These are phyloP conservation scores for Arthrinium phaeospermum DNA, from an alignment of 2,329 filamentous ascomycete genomes.

Conservation along the genomic window DNA sequence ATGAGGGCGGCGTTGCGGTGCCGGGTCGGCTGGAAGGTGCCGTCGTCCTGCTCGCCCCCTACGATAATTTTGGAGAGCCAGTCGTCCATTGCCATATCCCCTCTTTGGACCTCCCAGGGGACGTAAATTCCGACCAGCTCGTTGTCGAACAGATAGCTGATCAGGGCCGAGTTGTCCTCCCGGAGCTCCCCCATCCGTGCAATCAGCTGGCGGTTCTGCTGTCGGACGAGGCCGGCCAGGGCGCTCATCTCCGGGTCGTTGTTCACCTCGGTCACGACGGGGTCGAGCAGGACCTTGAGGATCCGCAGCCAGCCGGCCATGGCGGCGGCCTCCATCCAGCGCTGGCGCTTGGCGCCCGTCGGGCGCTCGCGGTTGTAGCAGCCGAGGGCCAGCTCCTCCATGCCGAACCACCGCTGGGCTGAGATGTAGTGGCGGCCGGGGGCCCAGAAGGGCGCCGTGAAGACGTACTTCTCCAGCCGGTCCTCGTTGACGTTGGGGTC, in stretches of 20 bases:
- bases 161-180: not conserved
- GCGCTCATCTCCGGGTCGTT: accelerated
- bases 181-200: not conserved
- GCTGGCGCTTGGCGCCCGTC: no score
- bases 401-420: not conserved
- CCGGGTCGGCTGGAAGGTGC: no score
- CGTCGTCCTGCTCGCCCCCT: no score
- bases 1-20: not conserved
- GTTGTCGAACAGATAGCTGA: not conserved
- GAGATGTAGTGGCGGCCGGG: no score
- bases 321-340: no score
- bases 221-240: not conserved
- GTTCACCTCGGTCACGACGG: not conserved
- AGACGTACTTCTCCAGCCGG: not conserved
- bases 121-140: no score
- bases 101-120: no score
- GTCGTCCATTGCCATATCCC: no score
- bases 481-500: not conserved
- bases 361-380: not conserved
- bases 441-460: no score
- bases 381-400: not conserved
- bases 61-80: not conserved
- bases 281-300: not conserved
- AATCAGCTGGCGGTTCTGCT: not conserved
- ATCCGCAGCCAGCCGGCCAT: not conserved